These are phyloP conservation scores for Syzygium syzygioides DNA, from an alignment of 441 rosid species.

Conservation along the genomic window DNA sequence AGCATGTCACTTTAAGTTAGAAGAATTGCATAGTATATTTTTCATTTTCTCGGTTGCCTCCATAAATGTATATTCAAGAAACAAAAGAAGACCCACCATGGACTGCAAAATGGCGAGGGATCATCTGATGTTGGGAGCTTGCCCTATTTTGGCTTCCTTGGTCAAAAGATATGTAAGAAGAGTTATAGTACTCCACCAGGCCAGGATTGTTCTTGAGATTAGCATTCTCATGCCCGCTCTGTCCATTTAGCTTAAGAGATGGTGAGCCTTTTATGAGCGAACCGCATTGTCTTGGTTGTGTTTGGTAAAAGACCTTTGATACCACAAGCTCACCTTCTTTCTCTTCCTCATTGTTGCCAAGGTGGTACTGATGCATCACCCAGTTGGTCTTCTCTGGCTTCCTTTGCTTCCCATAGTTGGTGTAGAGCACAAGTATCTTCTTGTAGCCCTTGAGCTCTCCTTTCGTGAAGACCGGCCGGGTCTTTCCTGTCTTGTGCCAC, in stretches of 20 bases:
- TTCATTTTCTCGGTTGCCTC: not conserved
- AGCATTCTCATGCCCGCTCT: constrained; percentile 11
- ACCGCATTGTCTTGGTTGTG: constrained; percentile 13
- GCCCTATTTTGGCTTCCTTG: constrained; percentile 10
- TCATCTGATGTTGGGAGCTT: not conserved
- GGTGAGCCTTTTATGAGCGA: not conserved
- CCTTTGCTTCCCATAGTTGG: constrained; percentile 18
- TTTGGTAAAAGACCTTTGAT: constrained; percentile 17
- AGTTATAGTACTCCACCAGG: not conserved
- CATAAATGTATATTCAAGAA: not conserved
- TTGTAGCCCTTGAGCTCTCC: constrained; percentile 14
- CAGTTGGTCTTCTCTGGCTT: constrained; percentile 19
- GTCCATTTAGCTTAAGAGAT: constrained; percentile 4
- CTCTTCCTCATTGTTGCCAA: constrained; percentile 14
- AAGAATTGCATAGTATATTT: not conserved
- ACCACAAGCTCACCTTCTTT: constrained; percentile 18
- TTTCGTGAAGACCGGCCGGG: constrained; percentile 9
- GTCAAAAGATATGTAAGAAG: constrained; percentile 7
- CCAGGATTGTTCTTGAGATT: not conserved
- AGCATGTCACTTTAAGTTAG: not conserved
- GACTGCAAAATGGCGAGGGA: constrained; percentile 6
- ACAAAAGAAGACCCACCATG: constrained; percentile 9
- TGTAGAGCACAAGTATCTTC: constrained; percentile 20
- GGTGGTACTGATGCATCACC: constrained; percentile 22
- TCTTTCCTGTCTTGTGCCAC: constrained; percentile 20